Conservation (phyloP, 345 rosid species). For the Eucalyptus leucophloia region DNA sequence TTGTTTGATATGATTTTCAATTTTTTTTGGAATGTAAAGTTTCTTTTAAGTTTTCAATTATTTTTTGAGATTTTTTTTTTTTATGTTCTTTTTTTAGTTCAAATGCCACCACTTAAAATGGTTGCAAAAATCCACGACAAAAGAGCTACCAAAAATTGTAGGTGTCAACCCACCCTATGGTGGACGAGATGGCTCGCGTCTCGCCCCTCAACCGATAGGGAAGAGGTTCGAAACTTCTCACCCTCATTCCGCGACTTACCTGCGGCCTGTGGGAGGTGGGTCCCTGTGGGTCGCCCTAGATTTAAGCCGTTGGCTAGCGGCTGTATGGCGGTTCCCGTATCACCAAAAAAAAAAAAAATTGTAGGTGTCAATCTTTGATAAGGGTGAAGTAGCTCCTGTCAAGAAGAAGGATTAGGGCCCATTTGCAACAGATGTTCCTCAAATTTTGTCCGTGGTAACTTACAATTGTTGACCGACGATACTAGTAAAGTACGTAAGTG, state of each 20-base stretch:
- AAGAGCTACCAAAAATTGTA: neutral
- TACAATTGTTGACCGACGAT: accelerated
- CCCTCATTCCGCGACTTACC: accelerated
- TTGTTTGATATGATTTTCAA: no score
- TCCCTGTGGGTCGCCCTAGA: accelerated
- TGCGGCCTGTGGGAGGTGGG: accelerated
- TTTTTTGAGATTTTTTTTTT: no score
- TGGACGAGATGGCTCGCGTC: accelerated
- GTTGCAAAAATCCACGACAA: accelerated
- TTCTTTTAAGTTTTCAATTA: no score
- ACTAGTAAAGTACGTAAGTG: neutral
- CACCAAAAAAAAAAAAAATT: no score
- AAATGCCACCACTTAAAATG: neutral
- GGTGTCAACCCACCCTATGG: neutral
- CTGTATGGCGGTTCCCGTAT: accelerated
- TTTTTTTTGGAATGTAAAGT: no score
- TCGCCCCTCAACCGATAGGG: accelerated
- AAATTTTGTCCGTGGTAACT: neutral
- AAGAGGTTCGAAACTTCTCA: no score
- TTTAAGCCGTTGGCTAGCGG: accelerated
- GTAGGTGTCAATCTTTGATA: neutral
- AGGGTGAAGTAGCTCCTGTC: neutral
- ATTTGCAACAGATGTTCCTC: neutral
- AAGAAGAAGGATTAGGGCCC: neutral
- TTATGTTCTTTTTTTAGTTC: neutral